Conservation (phyloP, 352 stramenopile species). For the Phytopythium mirpurense region DNA sequence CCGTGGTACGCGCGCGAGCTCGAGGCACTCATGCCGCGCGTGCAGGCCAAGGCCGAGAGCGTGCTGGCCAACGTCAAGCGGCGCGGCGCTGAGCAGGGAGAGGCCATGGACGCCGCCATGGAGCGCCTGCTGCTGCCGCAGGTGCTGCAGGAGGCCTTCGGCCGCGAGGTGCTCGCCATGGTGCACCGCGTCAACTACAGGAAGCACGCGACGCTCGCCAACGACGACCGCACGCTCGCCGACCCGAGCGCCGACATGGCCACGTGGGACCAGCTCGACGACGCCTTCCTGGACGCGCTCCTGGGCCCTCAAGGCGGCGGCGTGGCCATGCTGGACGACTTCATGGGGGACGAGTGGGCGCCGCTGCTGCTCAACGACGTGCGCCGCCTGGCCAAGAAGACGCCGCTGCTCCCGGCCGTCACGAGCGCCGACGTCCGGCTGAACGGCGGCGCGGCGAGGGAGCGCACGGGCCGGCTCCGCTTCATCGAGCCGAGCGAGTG, state of each 20-base stretch:
- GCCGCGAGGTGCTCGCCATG: conserved; percentile 74
- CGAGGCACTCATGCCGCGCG: conserved; percentile 74
- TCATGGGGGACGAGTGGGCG: conserved; percentile 80
- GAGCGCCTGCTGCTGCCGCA: conserved; percentile 66
- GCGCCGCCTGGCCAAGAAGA: conserved; percentile 49
- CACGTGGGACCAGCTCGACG: conserved; percentile 56
- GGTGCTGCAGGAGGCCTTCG: conserved; percentile 83
- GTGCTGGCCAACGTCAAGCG: conserved; percentile 82
- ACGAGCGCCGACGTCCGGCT: conserved; percentile 14
- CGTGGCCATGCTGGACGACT: conserved; percentile 55
- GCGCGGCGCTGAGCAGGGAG: conserved; percentile 55
- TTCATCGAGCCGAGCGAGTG: conserved; percentile 66
- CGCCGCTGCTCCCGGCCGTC: conserved; percentile 33
- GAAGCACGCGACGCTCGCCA: conserved; percentile 73
- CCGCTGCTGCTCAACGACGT: conserved; percentile 62
- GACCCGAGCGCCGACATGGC: conserved; percentile 52
- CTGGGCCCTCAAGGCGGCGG: conserved; percentile 12
- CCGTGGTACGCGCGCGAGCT: conserved; percentile 79
- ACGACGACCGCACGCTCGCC: conserved; percentile 53
- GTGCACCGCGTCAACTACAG: conserved; percentile 79
- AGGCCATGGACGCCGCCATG: conserved; percentile 73
- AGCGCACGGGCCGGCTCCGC: conserved; percentile 30
- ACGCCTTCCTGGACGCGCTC: conserved; percentile 43
- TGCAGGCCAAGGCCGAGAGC: conserved; percentile 66
- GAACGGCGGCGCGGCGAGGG: not conserved